These are phyloP conservation scores for Teratosphaeria zuluensis DNA, from an alignment of 2,329 filamentous ascomycete species.

Conservation along the genomic window DNA sequence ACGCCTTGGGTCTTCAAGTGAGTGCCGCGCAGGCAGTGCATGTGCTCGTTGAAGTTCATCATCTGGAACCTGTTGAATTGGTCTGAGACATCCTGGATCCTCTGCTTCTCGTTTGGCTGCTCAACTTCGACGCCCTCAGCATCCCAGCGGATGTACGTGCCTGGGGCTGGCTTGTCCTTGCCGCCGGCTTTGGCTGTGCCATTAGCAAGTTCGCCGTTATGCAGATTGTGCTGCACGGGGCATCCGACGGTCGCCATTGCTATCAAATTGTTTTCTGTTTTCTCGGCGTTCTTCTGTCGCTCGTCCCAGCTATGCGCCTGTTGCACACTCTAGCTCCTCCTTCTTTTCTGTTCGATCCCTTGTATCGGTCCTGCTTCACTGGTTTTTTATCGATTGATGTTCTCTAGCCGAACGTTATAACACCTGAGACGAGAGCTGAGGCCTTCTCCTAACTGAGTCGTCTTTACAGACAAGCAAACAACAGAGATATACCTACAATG, in stretches of 20 bases:
- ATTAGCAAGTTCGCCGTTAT: conserved; percentile 11
- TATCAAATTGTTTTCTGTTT: no score
- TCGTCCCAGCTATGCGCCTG: no score
- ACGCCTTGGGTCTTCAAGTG: conserved; percentile 28
- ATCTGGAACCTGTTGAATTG: conserved; percentile 31
- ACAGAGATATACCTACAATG: not conserved
- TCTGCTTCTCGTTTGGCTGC: conserved; percentile 24
- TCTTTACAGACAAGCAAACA: not conserved
- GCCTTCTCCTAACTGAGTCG: no score
- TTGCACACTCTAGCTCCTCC: no score
- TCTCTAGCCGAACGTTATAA: no score
- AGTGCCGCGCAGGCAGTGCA: conserved; percentile 29
- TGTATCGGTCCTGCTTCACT: no score
- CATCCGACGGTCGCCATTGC: conserved; percentile 6
- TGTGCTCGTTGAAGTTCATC: conserved; percentile 32
- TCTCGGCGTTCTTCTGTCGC: no score
- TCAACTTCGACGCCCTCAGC: conserved; percentile 26
- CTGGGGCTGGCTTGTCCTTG: conserved; percentile 9
- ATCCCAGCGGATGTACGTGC: conserved; percentile 19
- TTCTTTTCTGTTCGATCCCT: no score
- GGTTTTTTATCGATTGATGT: no score
- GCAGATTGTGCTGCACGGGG: conserved; percentile 9
- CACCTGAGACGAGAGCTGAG: no score
- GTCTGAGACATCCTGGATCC: conserved; percentile 28
- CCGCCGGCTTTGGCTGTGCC: conserved; percentile 8